Percentiles rank a stretch among this genome's conserved stretches.
These are phyloP conservation scores for Filosporella fistucella DNA, from an alignment of 495 filamentous ascomycete species.

Conservation along the genomic window DNA sequence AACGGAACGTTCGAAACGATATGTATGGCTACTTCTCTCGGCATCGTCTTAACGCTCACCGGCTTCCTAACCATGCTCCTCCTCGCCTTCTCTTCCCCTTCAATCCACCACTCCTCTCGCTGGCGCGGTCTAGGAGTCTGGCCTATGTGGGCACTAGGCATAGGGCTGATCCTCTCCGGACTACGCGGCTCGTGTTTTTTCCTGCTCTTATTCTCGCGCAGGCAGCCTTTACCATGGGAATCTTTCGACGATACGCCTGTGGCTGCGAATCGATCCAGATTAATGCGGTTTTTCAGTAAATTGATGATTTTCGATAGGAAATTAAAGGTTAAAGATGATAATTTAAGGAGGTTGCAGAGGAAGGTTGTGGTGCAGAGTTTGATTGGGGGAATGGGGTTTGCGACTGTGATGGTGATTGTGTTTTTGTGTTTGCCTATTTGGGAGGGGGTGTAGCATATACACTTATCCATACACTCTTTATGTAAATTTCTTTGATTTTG, in stretches of 20 bases:
- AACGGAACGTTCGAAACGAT: conserved; percentile 40
- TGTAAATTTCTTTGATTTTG: too few relatives aligned
- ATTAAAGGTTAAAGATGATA: conserved; percentile 34
- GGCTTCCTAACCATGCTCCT: conserved; percentile 31
- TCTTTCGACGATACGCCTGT: conserved; percentile 28
- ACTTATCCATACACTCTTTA: too few relatives aligned
- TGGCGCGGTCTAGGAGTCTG: conserved; percentile 33
- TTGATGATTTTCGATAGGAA: conserved; percentile 40
- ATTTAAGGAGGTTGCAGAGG: conserved; percentile 32
- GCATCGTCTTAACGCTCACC: conserved; percentile 26
- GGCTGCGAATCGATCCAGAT: conserved; percentile 7
- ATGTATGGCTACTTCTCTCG: conserved; percentile 34
- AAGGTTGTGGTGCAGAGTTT: conserved; percentile 38
- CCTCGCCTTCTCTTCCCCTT: conserved; percentile 27
- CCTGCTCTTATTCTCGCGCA: conserved; percentile 33
- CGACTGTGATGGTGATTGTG: conserved; percentile 27
- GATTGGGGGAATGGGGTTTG: conserved; percentile 30
- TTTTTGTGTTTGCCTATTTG: conserved; percentile 37
- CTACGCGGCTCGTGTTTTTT: conserved; percentile 38
- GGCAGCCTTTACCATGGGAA: conserved; percentile 38
- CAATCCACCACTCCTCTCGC: conserved; percentile 25
- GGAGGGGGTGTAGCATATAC: conserved; percentile 19
- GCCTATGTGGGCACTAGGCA: conserved; percentile 36
- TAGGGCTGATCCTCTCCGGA: conserved; percentile 32
- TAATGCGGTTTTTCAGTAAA: conserved; percentile 24